Base-by-base conservation (phyloP, 1,139 yeast genomes). In the Hyphopichia wangnamkhiaoensis region DNA sequence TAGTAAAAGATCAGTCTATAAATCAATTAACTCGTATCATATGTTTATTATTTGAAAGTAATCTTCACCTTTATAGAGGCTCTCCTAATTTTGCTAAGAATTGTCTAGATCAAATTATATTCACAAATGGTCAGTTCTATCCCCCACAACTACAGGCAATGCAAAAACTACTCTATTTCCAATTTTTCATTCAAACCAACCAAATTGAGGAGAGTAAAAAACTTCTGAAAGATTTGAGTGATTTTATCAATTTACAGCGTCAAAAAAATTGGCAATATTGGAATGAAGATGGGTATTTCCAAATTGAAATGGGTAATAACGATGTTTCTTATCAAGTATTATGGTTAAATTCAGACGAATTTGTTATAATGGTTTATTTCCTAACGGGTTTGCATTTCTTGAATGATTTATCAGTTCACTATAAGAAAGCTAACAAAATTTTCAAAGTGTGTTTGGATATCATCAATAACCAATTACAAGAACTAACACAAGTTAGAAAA, bases 331-430 rank as follows among this genome's bases (percentile, higher is more conserved):
- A 43, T 42, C 49, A 45, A 33, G 45, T 66, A 13, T 45, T 49
- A 6, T 76, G 80, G 80, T 44, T 75, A 15, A 61, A 64, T 25
- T 56, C 67, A 1, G 66, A 65, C 31, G 79, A 75, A 41, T 73
- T 71, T 48, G 59, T 64, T 2, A 53, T 71, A 14, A 40, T 65
- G 37, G 61, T 71, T 24, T 73, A 71, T 47, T 61, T 71, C 33
- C 48, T 70, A 12, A 62, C 68, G 14, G 79, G 76, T 1, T 51
- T 74, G n/a, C 50, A 61, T 15, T 59, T 63, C 3, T 32, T 24
- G 23, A 27, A 14, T 16, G 29, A 37, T n/a, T 18, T 29, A 33
- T 17, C 31, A 27, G 28, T 37, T 21, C 39, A 41, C 19, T 19
- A 61, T 58, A 34, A 49, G 51, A 61, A 64, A 38, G 55, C 77